Base-by-base conservation (phyloP, 164 flowering plant genomes). In the Nymphaea colorata region DNA sequence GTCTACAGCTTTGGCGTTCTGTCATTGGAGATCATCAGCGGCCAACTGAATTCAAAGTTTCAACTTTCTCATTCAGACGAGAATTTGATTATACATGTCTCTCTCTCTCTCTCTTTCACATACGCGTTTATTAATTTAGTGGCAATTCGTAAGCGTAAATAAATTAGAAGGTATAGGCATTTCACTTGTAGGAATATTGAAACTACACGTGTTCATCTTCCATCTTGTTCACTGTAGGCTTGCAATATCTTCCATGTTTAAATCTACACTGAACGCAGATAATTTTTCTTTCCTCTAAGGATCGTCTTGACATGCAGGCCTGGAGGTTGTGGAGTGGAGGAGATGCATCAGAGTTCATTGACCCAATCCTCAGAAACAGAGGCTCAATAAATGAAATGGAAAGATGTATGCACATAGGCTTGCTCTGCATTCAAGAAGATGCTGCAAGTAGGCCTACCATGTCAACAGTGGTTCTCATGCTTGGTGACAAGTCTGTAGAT, bases 1-100 rank as follows among this genome's bases (percentile, higher is more conserved):
- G 77, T 79, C 17, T 79, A 42, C 42, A 76, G 82, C 61, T 79
- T 71, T 43, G 82, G 82, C 0, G 79, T 79, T 2, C 36, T 76
- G 17, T 25, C 36, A 25, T 25, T 25, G 4, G 82, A 79, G 47
- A 72, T 79, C 8, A 64, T 79, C 0, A 72, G 64, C 68, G 81
- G 79, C 8, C 53, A 55, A 42, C 75, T 43, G 73, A 76, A 60
- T 61, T 61, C 44, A 1, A 1, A 16, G 36, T 68, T 74, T 41
- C 43, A 53, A 42, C 66, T 44, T 2, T 62, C 67, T 8, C 68
- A 68, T 4, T 11, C 25, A 11, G 67, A 43, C 15, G 36, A 25
- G 36, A 25, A 25, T 25, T 25, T 25, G 36, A 25, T 25, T 25
- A 25, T 25, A 25, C 36, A 25, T 25, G 36, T 25, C 36, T 25